Base-by-base conservation (phyloP, 2,329 filamentous ascomycete species). In the Aspergillus fructus region DNA sequence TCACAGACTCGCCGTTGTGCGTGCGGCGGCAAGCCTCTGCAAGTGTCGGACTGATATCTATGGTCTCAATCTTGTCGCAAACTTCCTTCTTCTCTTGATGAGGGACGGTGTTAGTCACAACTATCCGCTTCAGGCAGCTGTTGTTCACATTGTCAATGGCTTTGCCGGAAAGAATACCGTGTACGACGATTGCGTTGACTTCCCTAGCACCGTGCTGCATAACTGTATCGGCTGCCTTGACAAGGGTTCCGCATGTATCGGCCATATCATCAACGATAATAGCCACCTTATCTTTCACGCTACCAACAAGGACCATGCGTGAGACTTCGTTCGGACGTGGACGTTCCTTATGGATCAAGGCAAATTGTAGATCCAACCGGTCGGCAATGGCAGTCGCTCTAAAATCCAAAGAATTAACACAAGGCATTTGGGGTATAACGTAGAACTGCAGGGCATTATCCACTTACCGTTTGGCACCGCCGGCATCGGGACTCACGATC, bases 201-300 rank as follows among this genome's bases (percentile, higher is more conserved):
- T 96, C 87, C 64, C 86, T 86, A 1, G 94, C 93, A 33, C 91
- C 91, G 69, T 97, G 89, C 67, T 91, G 84, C 74, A 93, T 90
- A 52, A 97, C 85, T 0, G 93, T 93, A 56, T 91, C 88, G 15
- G 93, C 94, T 3, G 93, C 94, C 79, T 97, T 97, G 74, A 83
- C 85, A 12, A 90, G 80, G 2, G 91, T 96, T 65, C 92, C 92
- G 74, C 93, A 97, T 4, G 93, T 97, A 72, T 97, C 93, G 33
- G 93, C 93, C 91, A 97, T 97, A 73, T 97, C 93, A 73, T 97
- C 93, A 48, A 99, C 93, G 49, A 99, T 87, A 70, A 99, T 97
- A 59, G 93, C 93, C 30, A 93, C 88, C 79, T 94, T 94, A 78
- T 90, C 90, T 64, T 87, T 84, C 47, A 97, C 94, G 64, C 96